A percentile compares a stretch with the other conserved stretches of the same genome.
phyloP scores from a whole-genome alignment of 2,329 filamentous ascomycete species.

The Bretziella fagacearum region DNA sequence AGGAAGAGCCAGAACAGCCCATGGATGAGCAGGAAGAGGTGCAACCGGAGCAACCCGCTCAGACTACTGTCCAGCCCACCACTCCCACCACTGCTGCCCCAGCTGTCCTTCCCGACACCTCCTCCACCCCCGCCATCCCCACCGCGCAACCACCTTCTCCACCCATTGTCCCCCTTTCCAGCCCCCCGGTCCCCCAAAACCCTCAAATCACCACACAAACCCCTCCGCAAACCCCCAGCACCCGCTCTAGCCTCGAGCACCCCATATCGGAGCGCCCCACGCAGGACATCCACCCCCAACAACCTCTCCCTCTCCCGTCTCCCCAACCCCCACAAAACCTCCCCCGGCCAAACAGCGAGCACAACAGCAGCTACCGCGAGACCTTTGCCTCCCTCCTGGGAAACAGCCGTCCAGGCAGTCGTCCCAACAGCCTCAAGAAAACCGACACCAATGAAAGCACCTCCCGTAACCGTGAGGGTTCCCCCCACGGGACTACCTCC shows the following conservation, averaged over 20 bases:
- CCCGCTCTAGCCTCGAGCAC: not conserved
- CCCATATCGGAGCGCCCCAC: not conserved
- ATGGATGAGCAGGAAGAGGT: not conserved
- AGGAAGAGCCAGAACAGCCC: conserved; percentile 10
- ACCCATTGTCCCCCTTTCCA: not conserved
- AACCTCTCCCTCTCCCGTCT: not conserved
- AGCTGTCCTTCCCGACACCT: not conserved
- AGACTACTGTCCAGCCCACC: not conserved
- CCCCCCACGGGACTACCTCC: not conserved
- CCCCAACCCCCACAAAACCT: not conserved
- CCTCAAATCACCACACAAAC: not conserved
- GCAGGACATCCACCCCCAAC: not conserved
- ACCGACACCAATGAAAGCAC: not conserved
- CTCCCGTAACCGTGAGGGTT: not conserved
- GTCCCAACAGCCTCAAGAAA: not conserved
- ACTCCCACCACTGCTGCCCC: not conserved
- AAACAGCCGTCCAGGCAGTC: too few species aligned
- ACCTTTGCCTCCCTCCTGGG: too few species aligned
- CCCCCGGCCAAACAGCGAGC: not conserved
- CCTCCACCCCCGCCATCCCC: not conserved
- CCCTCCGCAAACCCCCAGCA: not conserved
- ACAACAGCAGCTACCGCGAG: too few species aligned
- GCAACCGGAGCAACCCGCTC: too few species aligned
- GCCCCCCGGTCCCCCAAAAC: not conserved
- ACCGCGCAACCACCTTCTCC: not conserved